Percentiles rank a stretch among this genome's conserved stretches.
Evolutionary conservation across 116 monocot species (phyloP).

Genomic region (Papilionanthe hybrid): DNA sequence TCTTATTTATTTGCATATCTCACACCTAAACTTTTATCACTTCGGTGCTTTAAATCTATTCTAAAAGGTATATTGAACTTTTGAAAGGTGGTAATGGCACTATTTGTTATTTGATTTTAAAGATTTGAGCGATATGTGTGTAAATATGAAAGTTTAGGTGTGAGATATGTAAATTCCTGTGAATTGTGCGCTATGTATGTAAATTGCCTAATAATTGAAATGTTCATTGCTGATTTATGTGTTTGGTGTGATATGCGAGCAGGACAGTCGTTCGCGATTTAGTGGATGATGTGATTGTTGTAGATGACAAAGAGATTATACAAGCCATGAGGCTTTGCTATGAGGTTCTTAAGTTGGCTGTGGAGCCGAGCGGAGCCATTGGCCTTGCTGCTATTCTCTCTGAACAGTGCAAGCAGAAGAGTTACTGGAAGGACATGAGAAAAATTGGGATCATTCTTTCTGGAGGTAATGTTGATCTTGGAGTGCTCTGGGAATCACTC

Average conservation of each 20-base stretch:
- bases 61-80: too few relatives aligned
- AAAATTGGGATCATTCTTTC: conserved; percentile 81
- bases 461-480: conserved; percentile 82
- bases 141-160: too few relatives aligned
- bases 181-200: too few relatives aligned
- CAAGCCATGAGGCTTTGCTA: conserved; percentile 91
- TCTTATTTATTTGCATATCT: too few relatives aligned
- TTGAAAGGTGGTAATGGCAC: too few relatives aligned
- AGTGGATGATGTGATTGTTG: conserved; percentile 80
- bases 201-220: not conserved
- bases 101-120: too few relatives aligned
- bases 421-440: conserved; percentile 34
- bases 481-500: conserved; percentile 71
- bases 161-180: too few relatives aligned
- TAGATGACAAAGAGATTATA: conserved; percentile 65
- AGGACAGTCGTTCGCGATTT: conserved; percentile 92
- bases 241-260: not conserved
- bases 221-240: not conserved
- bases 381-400: conserved; percentile 88
- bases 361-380: conserved; percentile 90
- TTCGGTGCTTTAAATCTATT: too few relatives aligned
- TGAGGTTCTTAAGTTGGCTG: conserved; percentile 84
- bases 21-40: too few relatives aligned
- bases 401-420: conserved; percentile 41
- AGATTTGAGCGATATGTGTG: too few relatives aligned